Evolutionary conservation across 2,329 filamentous ascomycete genomes (phyloP).

Genomic region (Dryadomyces quercivorus): DNA sequence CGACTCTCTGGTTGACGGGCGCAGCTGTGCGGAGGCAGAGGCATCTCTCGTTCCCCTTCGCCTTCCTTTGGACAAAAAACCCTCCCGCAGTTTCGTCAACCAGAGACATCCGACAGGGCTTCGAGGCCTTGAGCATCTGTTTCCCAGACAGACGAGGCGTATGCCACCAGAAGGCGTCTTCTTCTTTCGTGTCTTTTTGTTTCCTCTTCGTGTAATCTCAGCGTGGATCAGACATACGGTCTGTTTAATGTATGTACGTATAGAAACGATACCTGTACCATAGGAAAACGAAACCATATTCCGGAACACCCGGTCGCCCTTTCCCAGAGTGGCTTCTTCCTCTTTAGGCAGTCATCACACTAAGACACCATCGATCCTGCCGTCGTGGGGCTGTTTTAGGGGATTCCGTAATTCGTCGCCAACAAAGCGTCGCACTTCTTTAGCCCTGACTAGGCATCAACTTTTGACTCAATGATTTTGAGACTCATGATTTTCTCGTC

Average conservation of each 20-base stretch:
- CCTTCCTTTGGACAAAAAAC: background rate
- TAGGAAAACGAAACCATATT: background rate
- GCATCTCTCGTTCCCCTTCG: background rate
- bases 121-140: background rate
- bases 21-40: background rate
- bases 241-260: background rate
- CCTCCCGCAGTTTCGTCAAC: background rate
- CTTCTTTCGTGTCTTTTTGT: background rate
- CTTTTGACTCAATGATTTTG: background rate
- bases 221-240: background rate
- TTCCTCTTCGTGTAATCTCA: background rate
- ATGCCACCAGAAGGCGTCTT: background rate
- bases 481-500: background rate
- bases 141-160: background rate
- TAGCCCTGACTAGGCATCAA: no score
- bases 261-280: background rate
- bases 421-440: no score
- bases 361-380: background rate
- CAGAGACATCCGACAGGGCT: no score
- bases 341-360: background rate
- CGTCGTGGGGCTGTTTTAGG: background rate
- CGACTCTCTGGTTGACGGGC: slow-evolving; percentile 11
- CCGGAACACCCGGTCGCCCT: background rate
- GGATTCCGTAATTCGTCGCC: no score
- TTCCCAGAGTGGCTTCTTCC: background rate